Percentiles rank a stretch among this genome's conserved stretches.
Conservation (phyloP, 2,329 filamentous ascomycete genomes). For the Zymoseptoria passerinii region DNA sequence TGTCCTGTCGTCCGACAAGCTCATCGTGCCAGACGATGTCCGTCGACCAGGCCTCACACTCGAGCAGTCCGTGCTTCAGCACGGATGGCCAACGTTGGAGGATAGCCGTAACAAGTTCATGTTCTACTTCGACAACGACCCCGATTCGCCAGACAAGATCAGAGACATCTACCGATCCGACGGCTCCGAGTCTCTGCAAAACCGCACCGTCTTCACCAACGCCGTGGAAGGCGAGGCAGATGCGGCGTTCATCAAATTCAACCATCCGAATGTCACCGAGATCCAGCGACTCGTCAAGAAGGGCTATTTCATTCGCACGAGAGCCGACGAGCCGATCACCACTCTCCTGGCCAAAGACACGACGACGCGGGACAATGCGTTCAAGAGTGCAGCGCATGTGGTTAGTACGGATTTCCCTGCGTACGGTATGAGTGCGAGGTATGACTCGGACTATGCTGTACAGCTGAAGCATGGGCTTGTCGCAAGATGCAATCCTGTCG, state of each 20-base stretch:
- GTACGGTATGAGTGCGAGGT: constrained; percentile 41
- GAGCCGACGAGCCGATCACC: constrained; percentile 40
- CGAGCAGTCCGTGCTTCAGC: constrained; percentile 38
- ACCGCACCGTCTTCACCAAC: constrained; percentile 44
- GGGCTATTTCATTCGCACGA: constrained; percentile 44
- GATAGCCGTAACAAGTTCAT: constrained; percentile 40
- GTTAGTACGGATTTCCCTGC: constrained; percentile 44
- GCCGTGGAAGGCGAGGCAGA: constrained; percentile 38
- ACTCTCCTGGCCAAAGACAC: constrained; percentile 37
- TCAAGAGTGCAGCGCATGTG: constrained; percentile 43
- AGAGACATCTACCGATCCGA: constrained; percentile 34
- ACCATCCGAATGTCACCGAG: constrained; percentile 36
- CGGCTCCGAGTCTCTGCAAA: constrained; percentile 33
- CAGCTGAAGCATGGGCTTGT: constrained; percentile 24
- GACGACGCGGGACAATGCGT: constrained; percentile 37
- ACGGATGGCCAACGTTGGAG: constrained; percentile 44
- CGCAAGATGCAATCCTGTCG: constrained; percentile 33
- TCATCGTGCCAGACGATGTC: constrained; percentile 43
- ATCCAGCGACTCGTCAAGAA: constrained; percentile 40
- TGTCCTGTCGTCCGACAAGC: constrained; percentile 33
- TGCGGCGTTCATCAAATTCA: constrained; percentile 45
- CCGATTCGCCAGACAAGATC: constrained; percentile 26
- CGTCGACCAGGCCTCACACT: constrained; percentile 36
- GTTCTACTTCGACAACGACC: constrained; percentile 46
- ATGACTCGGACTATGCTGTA: constrained; percentile 42